phyloP scores from a whole-genome alignment of 2,329 filamentous ascomycete species.

The Exophiala spinifera region DNA sequence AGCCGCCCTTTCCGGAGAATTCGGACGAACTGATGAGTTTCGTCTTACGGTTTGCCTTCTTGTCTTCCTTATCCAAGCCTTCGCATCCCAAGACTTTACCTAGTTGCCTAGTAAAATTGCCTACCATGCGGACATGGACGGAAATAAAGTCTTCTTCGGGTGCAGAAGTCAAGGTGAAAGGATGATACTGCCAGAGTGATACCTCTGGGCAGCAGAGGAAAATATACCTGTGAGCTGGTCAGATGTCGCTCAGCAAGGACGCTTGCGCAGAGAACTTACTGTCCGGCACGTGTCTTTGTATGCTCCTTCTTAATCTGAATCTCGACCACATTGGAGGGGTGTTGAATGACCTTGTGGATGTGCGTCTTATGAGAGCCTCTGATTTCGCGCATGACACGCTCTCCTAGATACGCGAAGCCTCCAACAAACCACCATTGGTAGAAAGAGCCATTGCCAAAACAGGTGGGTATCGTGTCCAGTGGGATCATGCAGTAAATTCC shows the following conservation, averaged over 20 bases:
- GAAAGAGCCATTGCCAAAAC: conserved; percentile 73
- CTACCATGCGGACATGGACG: conserved; percentile 75
- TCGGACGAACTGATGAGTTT: background rate
- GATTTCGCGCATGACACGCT: conserved; percentile 73
- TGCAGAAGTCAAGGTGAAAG: conserved; percentile 80
- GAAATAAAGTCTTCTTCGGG: conserved; percentile 90
- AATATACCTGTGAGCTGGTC: conserved; percentile 45
- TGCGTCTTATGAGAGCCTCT: conserved; percentile 79
- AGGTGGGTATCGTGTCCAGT: conserved; percentile 75
- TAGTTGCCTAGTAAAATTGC: conserved; percentile 72
- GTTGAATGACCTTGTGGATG: conserved; percentile 84
- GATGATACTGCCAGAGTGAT: conserved; percentile 84
- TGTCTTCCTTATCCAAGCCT: conserved; percentile 36
- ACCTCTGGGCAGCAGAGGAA: conserved; percentile 84
- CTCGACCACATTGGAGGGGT: conserved; percentile 86
- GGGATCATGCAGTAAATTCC: conserved; percentile 90
- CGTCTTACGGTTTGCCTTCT: background rate
- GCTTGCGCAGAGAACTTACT: conserved; percentile 54
- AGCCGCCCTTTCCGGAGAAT: conserved; percentile 40
- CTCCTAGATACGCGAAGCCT: conserved; percentile 74
- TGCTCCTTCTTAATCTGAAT: conserved; percentile 90
- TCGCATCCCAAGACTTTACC: conserved; percentile 72
- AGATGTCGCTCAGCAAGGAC: background rate
- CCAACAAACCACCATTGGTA: conserved; percentile 90
- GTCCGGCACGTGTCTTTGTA: conserved; percentile 72